Evolutionary conservation across 2,329 filamentous ascomycete genomes (phyloP).

Genomic region (Venturia pyrina): DNA sequence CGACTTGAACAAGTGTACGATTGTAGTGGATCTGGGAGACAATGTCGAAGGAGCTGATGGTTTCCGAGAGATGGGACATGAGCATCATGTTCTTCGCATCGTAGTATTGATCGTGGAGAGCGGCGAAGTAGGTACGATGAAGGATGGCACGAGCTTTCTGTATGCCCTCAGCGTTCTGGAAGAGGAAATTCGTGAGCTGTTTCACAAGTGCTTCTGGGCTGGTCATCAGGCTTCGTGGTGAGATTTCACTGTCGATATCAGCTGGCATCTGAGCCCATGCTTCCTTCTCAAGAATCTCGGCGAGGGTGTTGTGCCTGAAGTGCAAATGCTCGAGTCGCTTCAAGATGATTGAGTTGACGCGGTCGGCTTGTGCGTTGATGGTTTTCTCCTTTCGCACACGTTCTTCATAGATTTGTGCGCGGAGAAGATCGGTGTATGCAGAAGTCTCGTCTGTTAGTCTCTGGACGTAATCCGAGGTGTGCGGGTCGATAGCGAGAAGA

Average conservation of each 20-base stretch:
- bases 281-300: conserved; percentile 88
- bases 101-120: conserved; percentile 96
- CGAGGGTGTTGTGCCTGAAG: conserved; percentile 94
- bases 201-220: conserved; percentile 72
- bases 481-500: conserved; percentile 94
- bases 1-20: conserved; percentile 92
- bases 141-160: conserved; percentile 94
- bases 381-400: conserved; percentile 54
- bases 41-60: conserved; percentile 91
- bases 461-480: conserved; percentile 98
- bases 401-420: conserved; percentile 82
- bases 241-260: conserved; percentile 66
- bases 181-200: conserved; percentile 88
- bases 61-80: conserved; percentile 98
- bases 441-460: conserved; percentile 81
- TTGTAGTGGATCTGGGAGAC: conserved; percentile 98
- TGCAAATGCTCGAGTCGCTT: conserved; percentile 93
- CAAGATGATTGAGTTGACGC: conserved; percentile 89
- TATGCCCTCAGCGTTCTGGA: conserved; percentile 88
- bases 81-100: conserved; percentile 97
- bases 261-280: conserved; percentile 74
- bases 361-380: conserved; percentile 60
- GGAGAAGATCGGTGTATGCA: conserved; percentile 87
- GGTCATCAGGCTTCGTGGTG: conserved; percentile 55
- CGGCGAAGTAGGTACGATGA: conserved; percentile 97